A percentile compares a stretch with the other conserved stretches of the same genome.
Conservation (phyloP, 78 protist genomes). For the Creolimax fragrantissima region DNA sequence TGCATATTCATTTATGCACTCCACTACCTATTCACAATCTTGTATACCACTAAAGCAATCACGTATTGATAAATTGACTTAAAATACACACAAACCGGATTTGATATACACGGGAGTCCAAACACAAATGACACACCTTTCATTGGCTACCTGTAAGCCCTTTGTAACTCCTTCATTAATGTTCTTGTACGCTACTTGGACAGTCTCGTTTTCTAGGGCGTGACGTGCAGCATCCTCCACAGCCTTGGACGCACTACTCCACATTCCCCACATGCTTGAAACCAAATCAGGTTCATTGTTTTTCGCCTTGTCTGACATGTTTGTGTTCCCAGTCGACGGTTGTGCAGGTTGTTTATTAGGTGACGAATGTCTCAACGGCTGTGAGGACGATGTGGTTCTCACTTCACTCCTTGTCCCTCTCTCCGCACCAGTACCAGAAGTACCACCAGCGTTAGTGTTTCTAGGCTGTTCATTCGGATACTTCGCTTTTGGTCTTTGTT, state of each 20-base stretch:
- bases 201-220: background rate
- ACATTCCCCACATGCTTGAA: background rate
- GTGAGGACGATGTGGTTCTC: background rate
- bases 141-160: background rate
- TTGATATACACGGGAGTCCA: background rate
- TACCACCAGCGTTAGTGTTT: background rate
- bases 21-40: too few species aligned
- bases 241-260: background rate
- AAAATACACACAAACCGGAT: too few species aligned
- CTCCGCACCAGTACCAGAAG: background rate
- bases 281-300: background rate
- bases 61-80: too few species aligned
- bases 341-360: background rate
- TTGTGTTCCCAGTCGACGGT: background rate
- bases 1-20: too few species aligned
- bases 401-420: background rate
- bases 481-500: too few species aligned
- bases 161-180: background rate
- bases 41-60: too few species aligned
- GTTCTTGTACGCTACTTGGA: background rate
- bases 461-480: background rate
- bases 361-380: background rate
- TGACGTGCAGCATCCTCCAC: background rate
- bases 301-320: too few species aligned
- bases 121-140: background rate